Evolutionary conservation across 1,284 basidiomycete species (phyloP), one percentile per base, ranked within the genome.

Genomic region (Tetrapyrgos nigripes): DNA sequence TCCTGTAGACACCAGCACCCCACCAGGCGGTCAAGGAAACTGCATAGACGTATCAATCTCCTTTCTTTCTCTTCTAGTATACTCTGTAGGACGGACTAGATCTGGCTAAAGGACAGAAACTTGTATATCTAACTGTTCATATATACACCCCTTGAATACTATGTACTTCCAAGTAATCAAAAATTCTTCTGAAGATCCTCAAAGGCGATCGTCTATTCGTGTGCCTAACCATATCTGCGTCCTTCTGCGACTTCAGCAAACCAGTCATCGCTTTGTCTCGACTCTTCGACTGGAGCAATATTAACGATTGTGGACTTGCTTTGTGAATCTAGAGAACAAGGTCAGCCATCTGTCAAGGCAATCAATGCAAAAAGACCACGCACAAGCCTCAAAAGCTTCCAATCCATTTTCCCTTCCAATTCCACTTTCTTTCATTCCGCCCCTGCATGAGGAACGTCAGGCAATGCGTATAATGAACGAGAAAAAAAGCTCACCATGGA

Each of bases 351-450:
- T 23, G 43, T 60, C 24, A 62, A 48, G 19, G n/a, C 10, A 10
- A 51, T 50, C 21, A 17, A 27, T 35, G 21, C 57, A 58, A 21
- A 37, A 54, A 28, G n/a, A 31, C 4, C 23, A 79, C 89, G 64
- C 59, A 91, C 91, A 93, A 61, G 88, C 81, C 69, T 90, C 83
- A 58, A 87, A 85, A 10, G 92, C 91, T 67, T 94, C 92, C 4
- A 89, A 59, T 2, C 92, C 92, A 62, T 94, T 94, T 68, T 94
- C 92, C 60, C 92, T 75, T 3, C 91, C 91, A 55, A 92, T 88
- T 2, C 91, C 92, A 64, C 91, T 93, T 63, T 90, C 86, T 68
- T 92, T 92, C 88, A 92, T 91, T 17, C 92, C 91, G 24, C 92
- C 92, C 92, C 89, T 91, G 59, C 27, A 19, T 48, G 27, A 28